A percentile compares a stretch with the other conserved stretches of the same genome.
Conservation (phyloP, 306 rosid species). For the cucumber (Cucumis sativus) region Cucumber_9930_V3 NC_026659.2:13914501-13915000, state of each 20-base stretch:
- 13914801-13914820: slow-evolving; percentile 64
- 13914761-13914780: slow-evolving; percentile 90
- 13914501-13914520: background rate
- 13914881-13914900: slow-evolving; percentile 71
- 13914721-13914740: slow-evolving; percentile 95
- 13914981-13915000: slow-evolving; percentile 82
- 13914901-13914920: slow-evolving; percentile 99
- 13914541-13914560: background rate
- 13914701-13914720: slow-evolving; percentile 71
- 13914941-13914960: slow-evolving; percentile 73
- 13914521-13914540: background rate
- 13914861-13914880: slow-evolving; percentile 79
- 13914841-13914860: slow-evolving; percentile 95
- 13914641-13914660: slow-evolving; percentile 56
- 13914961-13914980: slow-evolving; percentile 77
- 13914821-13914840: slow-evolving; percentile 92
- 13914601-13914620: slow-evolving; percentile 83
- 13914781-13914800: slow-evolving; percentile 99
- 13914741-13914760: slow-evolving; percentile 95
- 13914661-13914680: slow-evolving; percentile 57
- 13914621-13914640: slow-evolving; percentile 81
- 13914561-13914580: background rate
- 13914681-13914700: slow-evolving; percentile 75
- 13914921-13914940: slow-evolving; percentile 94
- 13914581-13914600: slow-evolving; percentile 7